phyloP scores from a whole-genome alignment of 2,329 filamentous ascomycete genomes.

The Ascochyta viciae-villosae region DNA sequence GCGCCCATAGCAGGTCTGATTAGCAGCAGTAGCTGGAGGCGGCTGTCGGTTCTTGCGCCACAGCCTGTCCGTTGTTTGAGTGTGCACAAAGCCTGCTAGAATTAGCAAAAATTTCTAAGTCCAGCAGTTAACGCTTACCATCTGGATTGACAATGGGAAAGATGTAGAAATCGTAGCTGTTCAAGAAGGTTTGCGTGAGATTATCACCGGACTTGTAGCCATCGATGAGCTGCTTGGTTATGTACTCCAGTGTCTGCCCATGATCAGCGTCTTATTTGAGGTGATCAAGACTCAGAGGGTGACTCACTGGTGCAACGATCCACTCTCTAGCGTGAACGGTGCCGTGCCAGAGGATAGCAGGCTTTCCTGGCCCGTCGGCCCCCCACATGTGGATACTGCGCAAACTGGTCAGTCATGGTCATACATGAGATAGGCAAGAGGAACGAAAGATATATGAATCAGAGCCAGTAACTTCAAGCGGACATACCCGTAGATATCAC shows the following conservation, averaged over 20 bases:
- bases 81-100: slow-evolving; percentile 39
- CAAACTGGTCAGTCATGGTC: neutral
- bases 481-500: slow-evolving; percentile 35
- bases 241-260: slow-evolving; percentile 33
- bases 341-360: slow-evolving; percentile 37
- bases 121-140: slow-evolving; percentile 19
- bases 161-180: slow-evolving; percentile 44
- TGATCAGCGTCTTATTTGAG: neutral
- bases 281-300: neutral
- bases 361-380: slow-evolving; percentile 33
- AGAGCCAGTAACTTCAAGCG: neutral
- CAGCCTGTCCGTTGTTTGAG: slow-evolving; percentile 45
- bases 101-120: neutral
- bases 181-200: slow-evolving; percentile 40
- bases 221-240: slow-evolving; percentile 36
- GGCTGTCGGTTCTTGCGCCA: slow-evolving; percentile 47
- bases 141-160: slow-evolving; percentile 44
- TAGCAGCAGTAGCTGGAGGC: slow-evolving; percentile 32
- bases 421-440: neutral
- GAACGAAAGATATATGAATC: no score
- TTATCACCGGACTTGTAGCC: slow-evolving; percentile 37
- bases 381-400: slow-evolving; percentile 41
- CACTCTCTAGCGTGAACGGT: slow-evolving; percentile 45
- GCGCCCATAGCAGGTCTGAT: slow-evolving; percentile 39
- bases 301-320: slow-evolving; percentile 52